Conservation (phyloP, 768 basidiomycete genomes). For the Suillus brevipes region DNA sequence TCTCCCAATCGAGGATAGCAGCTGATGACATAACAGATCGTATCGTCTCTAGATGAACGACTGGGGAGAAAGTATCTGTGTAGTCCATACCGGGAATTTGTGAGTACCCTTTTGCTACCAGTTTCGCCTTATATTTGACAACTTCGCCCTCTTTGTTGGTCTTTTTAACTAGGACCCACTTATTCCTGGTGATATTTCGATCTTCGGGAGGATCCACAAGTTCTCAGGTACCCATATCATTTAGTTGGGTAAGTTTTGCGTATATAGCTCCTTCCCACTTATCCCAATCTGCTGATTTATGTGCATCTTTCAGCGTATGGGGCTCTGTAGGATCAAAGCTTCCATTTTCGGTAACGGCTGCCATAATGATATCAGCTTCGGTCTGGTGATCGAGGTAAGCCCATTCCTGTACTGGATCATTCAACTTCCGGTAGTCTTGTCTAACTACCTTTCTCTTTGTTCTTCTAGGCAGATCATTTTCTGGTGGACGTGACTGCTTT, state of each 20-base stretch:
- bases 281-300: not conserved
- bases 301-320: not conserved
- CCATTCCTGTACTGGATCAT: not conserved
- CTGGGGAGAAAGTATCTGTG: constrained; percentile 34
- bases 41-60: constrained; percentile 25
- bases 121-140: constrained; percentile 31
- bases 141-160: constrained; percentile 6
- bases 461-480: not conserved
- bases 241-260: constrained; percentile 1
- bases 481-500: not conserved
- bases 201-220: constrained; percentile 24
- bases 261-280: constrained; percentile 9
- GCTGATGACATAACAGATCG: constrained; percentile 27
- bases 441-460: not conserved
- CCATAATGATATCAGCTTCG: not conserved
- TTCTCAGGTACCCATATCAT: constrained; percentile 20
- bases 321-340: not conserved
- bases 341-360: not conserved
- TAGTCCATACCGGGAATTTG: constrained; percentile 40
- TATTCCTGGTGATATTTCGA: constrained; percentile 25
- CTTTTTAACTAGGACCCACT: constrained; percentile 27
- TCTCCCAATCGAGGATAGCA: constrained; percentile 22
- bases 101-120: constrained; percentile 41
- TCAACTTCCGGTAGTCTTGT: not conserved
- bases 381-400: not conserved